Base-by-base conservation (phyloP, 805 yeast genomes). In the Kodamaea neixiangensis region DNA sequence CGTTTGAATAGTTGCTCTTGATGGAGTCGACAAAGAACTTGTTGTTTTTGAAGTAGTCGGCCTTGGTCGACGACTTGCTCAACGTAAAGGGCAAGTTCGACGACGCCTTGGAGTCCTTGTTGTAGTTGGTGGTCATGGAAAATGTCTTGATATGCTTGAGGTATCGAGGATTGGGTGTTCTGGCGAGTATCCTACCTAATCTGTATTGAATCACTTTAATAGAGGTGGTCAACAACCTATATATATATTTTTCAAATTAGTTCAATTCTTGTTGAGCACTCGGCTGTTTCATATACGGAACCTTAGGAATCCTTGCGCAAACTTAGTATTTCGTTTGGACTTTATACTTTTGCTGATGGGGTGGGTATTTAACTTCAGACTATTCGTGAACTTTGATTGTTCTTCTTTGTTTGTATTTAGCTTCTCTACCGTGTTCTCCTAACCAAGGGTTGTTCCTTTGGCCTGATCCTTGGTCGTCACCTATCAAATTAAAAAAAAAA, bases 11-110 rank as follows among this genome's bases (percentile, higher is more conserved):
- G 44, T 74, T 68, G 18, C 69, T 66, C 48, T 75, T 75, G 53
- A 82, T 72, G 9, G 67, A 69, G 44, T 80, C 81, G 21, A 76
- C 78, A 52, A 67, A 77, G 19, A 63, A 60, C 55, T 69, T 72
- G 62, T 82, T 82, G 55, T 80, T 76, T 37, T 70, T 58, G 7
- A 82, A 58, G 54, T 70, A 80, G 50, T 82, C 86, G 43, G 71
- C 68, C 42, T 79, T 60, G 0, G 77, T 69, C 6, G 85, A 79
- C 3, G 73, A 71, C 60, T 75, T 78, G 22, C 71, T 68, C 44
- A 83, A 68, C 1, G 75, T 69, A 62, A 81, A 81, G 3, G 79
- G 79, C 50, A 67, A 68, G 58, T 72, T 67, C 10, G 58, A 38
- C 13, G 48, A 46, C 31, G 31, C 7, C n/a, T 33, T 44, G 34